phyloP scores from a whole-genome alignment of 192 early-diverging fungal species.

The Umbelopsis sp. region DNA sequence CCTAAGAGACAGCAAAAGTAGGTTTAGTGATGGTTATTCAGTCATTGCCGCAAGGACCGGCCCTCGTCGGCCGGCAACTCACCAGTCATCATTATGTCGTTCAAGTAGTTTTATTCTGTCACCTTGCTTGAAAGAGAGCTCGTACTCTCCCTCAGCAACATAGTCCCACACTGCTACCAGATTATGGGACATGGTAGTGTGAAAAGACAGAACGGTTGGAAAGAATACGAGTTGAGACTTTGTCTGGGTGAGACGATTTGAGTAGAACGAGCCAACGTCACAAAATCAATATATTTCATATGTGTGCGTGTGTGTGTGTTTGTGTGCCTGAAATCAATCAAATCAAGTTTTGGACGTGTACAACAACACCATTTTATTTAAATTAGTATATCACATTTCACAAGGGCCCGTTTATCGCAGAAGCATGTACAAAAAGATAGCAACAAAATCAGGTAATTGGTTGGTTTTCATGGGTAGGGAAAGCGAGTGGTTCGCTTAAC shows the following conservation, averaged over 20 bases:
- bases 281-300: no score
- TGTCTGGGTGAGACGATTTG: no score
- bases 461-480: no score
- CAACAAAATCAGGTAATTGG: no score
- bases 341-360: no score
- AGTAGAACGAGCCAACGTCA: no score
- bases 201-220: not conserved
- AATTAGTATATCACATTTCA: no score
- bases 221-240: not conserved
- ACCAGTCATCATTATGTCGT: slow-evolving; percentile 46
- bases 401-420: no score
- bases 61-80: not conserved
- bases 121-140: slow-evolving; percentile 41
- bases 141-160: slow-evolving; percentile 38
- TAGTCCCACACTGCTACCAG: slow-evolving; percentile 44
- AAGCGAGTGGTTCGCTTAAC: not conserved
- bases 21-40: not conserved
- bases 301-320: no score
- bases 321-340: no score
- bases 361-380: no score
- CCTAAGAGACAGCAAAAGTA: not conserved
- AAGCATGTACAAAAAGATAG: no score
- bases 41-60: not conserved
- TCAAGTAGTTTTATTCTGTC: slow-evolving; percentile 41
- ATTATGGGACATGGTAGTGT: slow-evolving; percentile 29